Conservation (phyloP, 2,329 filamentous ascomycete species). For the Aspergillus brasiliensis region DNA sequence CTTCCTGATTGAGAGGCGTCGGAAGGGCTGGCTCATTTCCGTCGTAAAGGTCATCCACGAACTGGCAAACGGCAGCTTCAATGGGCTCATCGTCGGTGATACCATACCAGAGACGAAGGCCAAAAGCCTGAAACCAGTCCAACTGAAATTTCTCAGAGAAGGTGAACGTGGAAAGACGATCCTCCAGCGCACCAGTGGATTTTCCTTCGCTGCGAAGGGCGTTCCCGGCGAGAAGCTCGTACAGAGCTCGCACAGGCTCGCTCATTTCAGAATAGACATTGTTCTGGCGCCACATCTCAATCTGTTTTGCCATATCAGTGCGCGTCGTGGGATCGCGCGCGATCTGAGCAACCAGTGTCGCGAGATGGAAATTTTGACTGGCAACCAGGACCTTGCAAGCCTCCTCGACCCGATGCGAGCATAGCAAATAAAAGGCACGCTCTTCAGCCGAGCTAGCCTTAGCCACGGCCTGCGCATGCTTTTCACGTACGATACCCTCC, state of each 20-base stretch:
- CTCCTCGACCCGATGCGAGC: slow-evolving; percentile 75
- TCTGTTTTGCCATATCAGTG: slow-evolving; percentile 75
- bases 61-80: slow-evolving; percentile 71
- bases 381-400: slow-evolving; percentile 79
- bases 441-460: slow-evolving; percentile 70
- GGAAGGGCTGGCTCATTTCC: slow-evolving; percentile 71
- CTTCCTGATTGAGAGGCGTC: slow-evolving; percentile 72
- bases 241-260: slow-evolving; percentile 80
- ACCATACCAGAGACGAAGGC: slow-evolving; percentile 86
- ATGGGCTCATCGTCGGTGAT: slow-evolving; percentile 69
- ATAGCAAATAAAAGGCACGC: slow-evolving; percentile 78
- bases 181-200: slow-evolving; percentile 70
- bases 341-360: slow-evolving; percentile 79
- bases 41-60: slow-evolving; percentile 70
- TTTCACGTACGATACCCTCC: slow-evolving; percentile 54
- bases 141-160: slow-evolving; percentile 82
- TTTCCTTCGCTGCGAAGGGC: slow-evolving; percentile 81
- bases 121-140: slow-evolving; percentile 93
- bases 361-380: slow-evolving; percentile 78
- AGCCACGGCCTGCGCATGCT: slow-evolving; percentile 68
- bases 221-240: slow-evolving; percentile 86
- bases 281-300: slow-evolving; percentile 80
- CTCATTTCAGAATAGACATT: slow-evolving; percentile 86
- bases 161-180: slow-evolving; percentile 76
- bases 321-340: slow-evolving; percentile 70